Base-by-base conservation (phyloP, 2,329 filamentous ascomycete genomes). In the Fusarium heterosporum region DNA sequence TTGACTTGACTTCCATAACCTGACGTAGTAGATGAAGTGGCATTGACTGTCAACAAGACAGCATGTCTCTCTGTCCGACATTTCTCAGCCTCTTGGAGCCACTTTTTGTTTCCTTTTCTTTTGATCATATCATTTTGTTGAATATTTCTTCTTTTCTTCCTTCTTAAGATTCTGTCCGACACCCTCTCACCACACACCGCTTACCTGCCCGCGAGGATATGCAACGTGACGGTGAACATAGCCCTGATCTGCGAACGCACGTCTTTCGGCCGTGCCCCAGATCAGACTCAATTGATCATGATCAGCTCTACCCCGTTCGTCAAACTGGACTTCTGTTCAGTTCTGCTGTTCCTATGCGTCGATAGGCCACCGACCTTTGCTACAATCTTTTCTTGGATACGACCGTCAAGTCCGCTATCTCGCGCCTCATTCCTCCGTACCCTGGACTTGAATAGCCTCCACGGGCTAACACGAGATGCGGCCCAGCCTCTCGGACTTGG, bases 311-410 rank as follows among this genome's bases (percentile, higher is more conserved):
- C 17, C 12, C 28, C 34, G 46, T 30, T 22, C 14, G n/a, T 26
- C 49, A 40, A 29, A 22, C 13, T 16, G 30, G 42, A 9, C 22
- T 19, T 29, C 19, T 30, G 30, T 30, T 39, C 41, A 25, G 36
- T 36, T 34, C 19, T 22, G 7, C 8, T 25, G 45, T 26, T 32
- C 29, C 26, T 46, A 59, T 25, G 22, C 42, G 47, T 26, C 25
- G 34, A 52, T 39, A 46, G 19, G 26, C 13, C 42, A 25, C 26
- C 25, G 46, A n/a, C 32, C 41, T 47, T 50, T 42, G 12, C 47
- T 38, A 25, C n/a, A 28, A 42, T 63, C 59, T 64, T 63, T 64
- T 63, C 53, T 62, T 63, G 45, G 59, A 64, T 59, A 64, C 61
- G 59, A 59, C 41, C 40, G 46, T 19, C 29, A 36, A 30, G 30